Evolutionary conservation across 495 filamentous ascomycete genomes (phyloP), one percentile per base, ranked within the genome.

Genomic region (Lepraria neglecta): DNA sequence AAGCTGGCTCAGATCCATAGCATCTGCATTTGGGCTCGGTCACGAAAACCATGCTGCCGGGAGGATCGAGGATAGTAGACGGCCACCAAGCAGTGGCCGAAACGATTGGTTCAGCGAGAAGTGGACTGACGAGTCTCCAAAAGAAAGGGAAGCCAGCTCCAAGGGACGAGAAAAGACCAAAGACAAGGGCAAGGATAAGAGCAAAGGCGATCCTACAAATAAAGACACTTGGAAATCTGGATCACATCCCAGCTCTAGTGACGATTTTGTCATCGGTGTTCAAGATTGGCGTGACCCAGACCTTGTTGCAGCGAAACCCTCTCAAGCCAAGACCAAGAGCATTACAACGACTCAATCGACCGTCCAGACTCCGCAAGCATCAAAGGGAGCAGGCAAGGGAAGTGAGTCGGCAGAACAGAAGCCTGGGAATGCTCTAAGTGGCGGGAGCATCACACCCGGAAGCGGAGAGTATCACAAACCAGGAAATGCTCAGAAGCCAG

Each of bases 201-300:
- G 31, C 35, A 50, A 59, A 38, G 4, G 10, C 31, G 59, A 69
- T 30, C 44, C 63, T 6, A 58, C 50, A 42, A 28, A n/a, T 30
- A 64, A 71, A 48, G 64, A 64, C 2, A 56, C 54, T 21, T 28
- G 45, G 4, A 67, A 68, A 51, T 55, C 65, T 5, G 62, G 44
- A 14, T 51, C 59, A 19, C 63, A 63, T 33, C 59, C 64, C 40
- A 70, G 65, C 35, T 71, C 78, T 46, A 78, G 74, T 9, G 89
- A 92, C 73, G 84, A 81, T 57, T 96, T 95, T 71, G 83, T 89
- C n/a, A 96, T 95, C 69, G 91, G 91, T 3, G 86, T 95, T 14
- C 90, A 96, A 63, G 91, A 96, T 66, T 95, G 91, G 91, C 84
- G 90, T 59, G 91, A 95, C 68, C 87, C 89, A 4, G 90, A 95